phyloP scores from a whole-genome alignment of 2,329 filamentous ascomycete genomes.

The Epichloe sibirici region DNA sequence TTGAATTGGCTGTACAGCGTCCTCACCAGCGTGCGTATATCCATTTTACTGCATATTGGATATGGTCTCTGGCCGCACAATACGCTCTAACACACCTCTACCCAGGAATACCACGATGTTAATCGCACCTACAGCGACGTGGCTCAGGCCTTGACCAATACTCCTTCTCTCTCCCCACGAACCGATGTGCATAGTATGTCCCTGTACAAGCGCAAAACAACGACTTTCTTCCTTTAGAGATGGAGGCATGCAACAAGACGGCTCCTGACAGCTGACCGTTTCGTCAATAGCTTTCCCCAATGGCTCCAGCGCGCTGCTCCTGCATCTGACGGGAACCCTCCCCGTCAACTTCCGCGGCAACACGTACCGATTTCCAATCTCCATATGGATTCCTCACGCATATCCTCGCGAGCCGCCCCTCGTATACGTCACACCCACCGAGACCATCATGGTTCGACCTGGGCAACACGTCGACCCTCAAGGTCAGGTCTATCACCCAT shows the following conservation, averaged over 20 bases:
- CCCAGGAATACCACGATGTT: conserved; percentile 82
- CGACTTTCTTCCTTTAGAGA: too few species aligned
- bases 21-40: conserved; percentile 53
- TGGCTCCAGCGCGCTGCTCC: conserved; percentile 72
- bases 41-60: not conserved
- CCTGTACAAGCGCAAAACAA: not conserved
- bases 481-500: conserved; percentile 90
- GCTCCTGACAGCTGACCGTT: conserved; percentile 6
- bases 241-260: conserved; percentile 1
- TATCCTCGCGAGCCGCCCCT: conserved; percentile 82
- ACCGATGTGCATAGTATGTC: conserved; percentile 89
- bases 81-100: not conserved
- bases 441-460: conserved; percentile 78
- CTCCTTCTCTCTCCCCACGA: conserved; percentile 67
- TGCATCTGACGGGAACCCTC: conserved; percentile 77
- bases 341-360: conserved; percentile 85
- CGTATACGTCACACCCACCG: conserved; percentile 77
- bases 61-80: not conserved
- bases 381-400: conserved; percentile 83
- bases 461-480: conserved; percentile 93
- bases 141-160: conserved; percentile 66
- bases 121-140: conserved; percentile 89
- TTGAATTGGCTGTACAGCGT: conserved; percentile 94
- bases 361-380: conserved; percentile 82
- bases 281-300: conserved; percentile 65